These are phyloP conservation scores for Cymbopogon citratus DNA, from an alignment of 176 grass and related monocot species.

Conservation along the genomic window DNA sequence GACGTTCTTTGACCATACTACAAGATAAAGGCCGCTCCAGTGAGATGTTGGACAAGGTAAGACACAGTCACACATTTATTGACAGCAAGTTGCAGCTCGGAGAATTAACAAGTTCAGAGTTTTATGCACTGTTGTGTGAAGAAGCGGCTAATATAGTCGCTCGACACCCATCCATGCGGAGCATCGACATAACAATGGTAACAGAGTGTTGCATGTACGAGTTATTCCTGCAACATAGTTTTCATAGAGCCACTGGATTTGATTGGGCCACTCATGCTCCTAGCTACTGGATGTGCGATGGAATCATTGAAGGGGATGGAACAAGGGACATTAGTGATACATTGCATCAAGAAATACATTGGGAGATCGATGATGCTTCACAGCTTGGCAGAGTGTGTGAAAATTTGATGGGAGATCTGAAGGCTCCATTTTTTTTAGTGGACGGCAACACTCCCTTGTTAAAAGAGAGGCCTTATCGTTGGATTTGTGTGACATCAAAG, in stretches of 20 bases:
- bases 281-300: not conserved
- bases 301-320: not conserved
- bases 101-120: no score
- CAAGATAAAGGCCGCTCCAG: no score
- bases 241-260: not conserved
- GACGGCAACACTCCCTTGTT: not conserved
- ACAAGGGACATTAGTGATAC: not conserved
- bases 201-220: not conserved
- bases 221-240: not conserved
- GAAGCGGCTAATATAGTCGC: not conserved
- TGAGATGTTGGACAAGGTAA: no score
- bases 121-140: no score
- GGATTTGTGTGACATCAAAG: not conserved
- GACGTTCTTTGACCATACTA: no score
- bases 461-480: not conserved
- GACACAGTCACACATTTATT: no score
- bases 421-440: not conserved
- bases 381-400: fast-evolving
- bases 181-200: not conserved
- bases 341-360: not conserved
- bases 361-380: not conserved
- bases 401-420: not conserved
- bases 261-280: not conserved
- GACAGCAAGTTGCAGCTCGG: no score
- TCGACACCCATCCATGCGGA: not conserved